Evolutionary conservation across 495 filamentous ascomycete genomes (phyloP).

Genomic region (Trichocladium uniseriatum): DNA sequence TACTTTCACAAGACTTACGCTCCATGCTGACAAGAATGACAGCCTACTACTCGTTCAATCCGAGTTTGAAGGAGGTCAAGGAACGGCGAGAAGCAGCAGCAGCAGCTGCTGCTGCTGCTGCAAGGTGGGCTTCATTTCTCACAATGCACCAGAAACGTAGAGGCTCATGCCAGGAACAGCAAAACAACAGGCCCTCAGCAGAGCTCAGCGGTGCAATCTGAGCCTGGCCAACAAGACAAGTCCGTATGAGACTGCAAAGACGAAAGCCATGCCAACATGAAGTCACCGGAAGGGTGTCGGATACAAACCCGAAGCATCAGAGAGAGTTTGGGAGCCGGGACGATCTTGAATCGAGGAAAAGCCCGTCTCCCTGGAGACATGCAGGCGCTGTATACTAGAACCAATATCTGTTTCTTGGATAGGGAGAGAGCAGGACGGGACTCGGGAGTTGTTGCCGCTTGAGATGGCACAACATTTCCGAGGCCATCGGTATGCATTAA

Average conservation of each 20-base stretch:
- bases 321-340: no score
- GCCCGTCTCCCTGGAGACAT: no score
- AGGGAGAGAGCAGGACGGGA: no score
- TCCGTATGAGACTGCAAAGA: background rate
- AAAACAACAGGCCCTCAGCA: constrained; percentile 9
- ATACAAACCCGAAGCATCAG: no score
- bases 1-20: background rate
- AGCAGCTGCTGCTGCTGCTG: no score
- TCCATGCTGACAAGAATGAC: constrained; percentile 5
- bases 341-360: no score
- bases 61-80: constrained; percentile 30
- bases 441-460: no score
- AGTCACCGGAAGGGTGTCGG: no score
- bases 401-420: no score
- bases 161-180: constrained; percentile 12
- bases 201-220: background rate
- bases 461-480: no score
- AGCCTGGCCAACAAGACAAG: background rate
- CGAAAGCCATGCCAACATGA: background rate
- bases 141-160: background rate
- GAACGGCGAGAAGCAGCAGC: constrained; percentile 21
- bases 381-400: no score
- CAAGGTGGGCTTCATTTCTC: constrained; percentile 6
- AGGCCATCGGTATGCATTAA: no score
- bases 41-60: constrained; percentile 39